Evolutionary conservation across 768 basidiomycete genomes (phyloP).

Genomic region (Dentipellis sp.): DNA sequence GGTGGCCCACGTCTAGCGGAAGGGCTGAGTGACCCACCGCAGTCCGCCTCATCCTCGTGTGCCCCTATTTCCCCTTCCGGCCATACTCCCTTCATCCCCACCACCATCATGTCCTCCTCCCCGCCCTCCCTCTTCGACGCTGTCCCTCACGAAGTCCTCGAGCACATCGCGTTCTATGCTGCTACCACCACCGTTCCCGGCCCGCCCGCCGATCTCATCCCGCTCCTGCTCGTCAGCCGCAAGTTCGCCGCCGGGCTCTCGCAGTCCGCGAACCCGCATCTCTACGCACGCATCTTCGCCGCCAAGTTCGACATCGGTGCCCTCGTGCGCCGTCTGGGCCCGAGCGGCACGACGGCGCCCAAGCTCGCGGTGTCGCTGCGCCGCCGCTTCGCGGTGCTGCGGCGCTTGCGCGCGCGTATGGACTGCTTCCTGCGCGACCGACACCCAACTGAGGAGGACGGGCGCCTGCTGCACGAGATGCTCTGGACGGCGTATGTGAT

Average conservation of each 20-base stretch:
- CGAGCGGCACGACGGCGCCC: slow-evolving; percentile 27
- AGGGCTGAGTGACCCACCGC: neutral
- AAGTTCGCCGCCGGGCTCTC: slow-evolving; percentile 42
- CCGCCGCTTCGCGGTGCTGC: slow-evolving; percentile 49
- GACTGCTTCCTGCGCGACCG: slow-evolving; percentile 24
- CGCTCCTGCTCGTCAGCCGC: slow-evolving; percentile 45
- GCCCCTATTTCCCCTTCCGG: neutral
- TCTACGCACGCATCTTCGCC: slow-evolving; percentile 65
- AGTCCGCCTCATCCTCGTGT: neutral
- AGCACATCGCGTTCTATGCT: slow-evolving; percentile 65
- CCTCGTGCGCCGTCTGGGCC: slow-evolving; percentile 39
- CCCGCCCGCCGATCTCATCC: slow-evolving; percentile 49
- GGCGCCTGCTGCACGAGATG: slow-evolving; percentile 29
- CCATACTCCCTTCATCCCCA: neutral
- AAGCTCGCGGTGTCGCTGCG: slow-evolving; percentile 54
- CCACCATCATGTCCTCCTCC: slow-evolving; percentile 9
- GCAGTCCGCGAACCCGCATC: slow-evolving; percentile 44
- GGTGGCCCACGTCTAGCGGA: no score
- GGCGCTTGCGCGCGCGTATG: slow-evolving; percentile 39
- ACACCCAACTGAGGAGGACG: slow-evolving; percentile 18
- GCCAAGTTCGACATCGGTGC: slow-evolving; percentile 56
- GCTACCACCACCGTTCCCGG: slow-evolving; percentile 39
- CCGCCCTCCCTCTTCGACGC: slow-evolving; percentile 27
- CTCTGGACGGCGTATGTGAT: slow-evolving; percentile 67
- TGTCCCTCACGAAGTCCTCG: slow-evolving; percentile 71